These are phyloP conservation scores for Lentinula sp. DNA, from an alignment of 768 basidiomycete genomes.

Conservation along the genomic window DNA sequence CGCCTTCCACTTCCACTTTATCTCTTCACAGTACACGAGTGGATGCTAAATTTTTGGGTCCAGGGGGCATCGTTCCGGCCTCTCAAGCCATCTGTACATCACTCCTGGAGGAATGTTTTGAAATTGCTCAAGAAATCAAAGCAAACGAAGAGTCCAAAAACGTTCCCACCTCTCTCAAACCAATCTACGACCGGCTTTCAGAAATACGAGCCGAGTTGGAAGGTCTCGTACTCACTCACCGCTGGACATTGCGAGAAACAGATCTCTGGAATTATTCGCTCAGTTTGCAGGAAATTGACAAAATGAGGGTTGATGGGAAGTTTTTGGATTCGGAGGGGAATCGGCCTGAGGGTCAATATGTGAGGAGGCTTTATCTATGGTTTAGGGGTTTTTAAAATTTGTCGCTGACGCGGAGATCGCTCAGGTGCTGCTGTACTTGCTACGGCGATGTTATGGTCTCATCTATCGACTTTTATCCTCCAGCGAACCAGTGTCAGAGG, in stretches of 20 bases:
- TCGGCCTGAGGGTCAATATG: constrained; percentile 91
- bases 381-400: not conserved
- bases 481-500: constrained; percentile 96
- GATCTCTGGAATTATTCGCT: constrained; percentile 92
- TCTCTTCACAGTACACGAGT: constrained; percentile 66
- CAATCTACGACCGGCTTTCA: constrained; percentile 87
- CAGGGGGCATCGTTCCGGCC: constrained; percentile 82
- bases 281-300: constrained; percentile 92
- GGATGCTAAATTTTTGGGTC: constrained; percentile 92
- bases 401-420: not conserved
- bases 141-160: constrained; percentile 88
- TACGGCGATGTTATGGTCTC: constrained; percentile 92
- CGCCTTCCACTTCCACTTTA: not conserved
- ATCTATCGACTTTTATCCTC: constrained; percentile 92
- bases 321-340: constrained; percentile 94
- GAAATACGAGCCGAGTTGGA: constrained; percentile 88
- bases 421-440: constrained; percentile 87
- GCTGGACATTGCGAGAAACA: constrained; percentile 95
- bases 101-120: constrained; percentile 93
- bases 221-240: constrained; percentile 86
- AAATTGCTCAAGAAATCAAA: constrained; percentile 91
- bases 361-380: constrained; percentile 28
- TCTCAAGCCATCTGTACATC: constrained; percentile 92
- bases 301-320: constrained; percentile 95
- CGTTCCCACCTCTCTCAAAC: constrained; percentile 79